Percentiles rank a stretch among this genome's conserved stretches.
Conservation (phyloP, 345 rosid species). For the Sisymbrium irio region DNA sequence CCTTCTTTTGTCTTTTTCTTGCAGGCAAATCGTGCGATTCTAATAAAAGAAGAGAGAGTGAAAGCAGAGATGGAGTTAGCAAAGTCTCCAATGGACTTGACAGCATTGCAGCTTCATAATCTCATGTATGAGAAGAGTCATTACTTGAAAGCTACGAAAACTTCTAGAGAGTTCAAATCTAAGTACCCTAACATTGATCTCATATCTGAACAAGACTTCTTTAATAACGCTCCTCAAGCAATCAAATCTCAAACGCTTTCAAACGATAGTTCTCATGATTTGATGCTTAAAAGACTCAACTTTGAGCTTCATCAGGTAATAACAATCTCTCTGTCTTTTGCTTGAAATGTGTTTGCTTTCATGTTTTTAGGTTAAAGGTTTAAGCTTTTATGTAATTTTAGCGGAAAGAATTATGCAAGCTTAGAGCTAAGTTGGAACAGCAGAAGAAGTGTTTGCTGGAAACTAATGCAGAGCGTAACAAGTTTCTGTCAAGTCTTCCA, state of each 20-base stretch:
- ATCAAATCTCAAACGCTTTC: slow-evolving; percentile 56
- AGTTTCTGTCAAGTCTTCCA: slow-evolving; percentile 80
- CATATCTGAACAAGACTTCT: slow-evolving; percentile 77
- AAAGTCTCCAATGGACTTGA: slow-evolving; percentile 74
- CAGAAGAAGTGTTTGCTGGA: slow-evolving; percentile 66
- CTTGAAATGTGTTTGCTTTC: neutral
- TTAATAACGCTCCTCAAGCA: slow-evolving; percentile 61
- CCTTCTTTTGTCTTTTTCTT: neutral
- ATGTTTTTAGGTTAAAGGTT: neutral
- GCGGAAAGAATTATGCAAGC: slow-evolving; percentile 82
- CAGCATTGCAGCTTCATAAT: slow-evolving; percentile 78
- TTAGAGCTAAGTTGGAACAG: slow-evolving; percentile 62
- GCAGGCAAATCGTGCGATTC: slow-evolving; percentile 73
- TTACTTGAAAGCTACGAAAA: slow-evolving; percentile 76
- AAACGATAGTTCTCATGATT: slow-evolving; percentile 57
- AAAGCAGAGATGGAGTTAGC: slow-evolving; percentile 70
- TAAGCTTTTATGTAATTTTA: slow-evolving; percentile 25
- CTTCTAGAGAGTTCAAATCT: slow-evolving; percentile 81
- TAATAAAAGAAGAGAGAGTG: slow-evolving; percentile 69
- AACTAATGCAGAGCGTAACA: slow-evolving; percentile 71
- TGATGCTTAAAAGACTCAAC: slow-evolving; percentile 86
- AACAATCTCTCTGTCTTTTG: neutral
- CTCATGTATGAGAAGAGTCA: slow-evolving; percentile 93
- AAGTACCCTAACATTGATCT: slow-evolving; percentile 81
- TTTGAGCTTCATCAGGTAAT: slow-evolving; percentile 90